Evolutionary conservation across 306 rosid species (phyloP).

Genomic region (Medicago arabica): DNA sequence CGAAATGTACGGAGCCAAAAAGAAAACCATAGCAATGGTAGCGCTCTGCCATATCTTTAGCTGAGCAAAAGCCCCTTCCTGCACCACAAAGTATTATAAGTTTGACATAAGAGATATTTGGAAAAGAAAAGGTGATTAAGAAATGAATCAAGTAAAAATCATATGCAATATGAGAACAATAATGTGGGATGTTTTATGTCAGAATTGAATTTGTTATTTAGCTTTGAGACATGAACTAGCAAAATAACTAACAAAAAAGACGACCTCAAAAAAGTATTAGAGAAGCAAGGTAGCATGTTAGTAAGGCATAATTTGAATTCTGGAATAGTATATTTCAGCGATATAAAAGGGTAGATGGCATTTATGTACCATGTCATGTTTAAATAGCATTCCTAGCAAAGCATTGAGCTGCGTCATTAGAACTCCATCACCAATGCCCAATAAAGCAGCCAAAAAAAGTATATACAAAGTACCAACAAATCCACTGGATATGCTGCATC

Average conservation of each 20-base stretch:
- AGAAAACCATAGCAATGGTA: slow-evolving; percentile 70
- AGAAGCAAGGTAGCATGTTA: slow-evolving; percentile 24
- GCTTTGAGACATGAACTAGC: slow-evolving; percentile 23
- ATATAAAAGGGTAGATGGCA: background rate
- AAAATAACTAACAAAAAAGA: slow-evolving; percentile 5
- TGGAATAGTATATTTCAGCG: slow-evolving; percentile 1
- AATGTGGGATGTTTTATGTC: background rate
- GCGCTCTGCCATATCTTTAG: slow-evolving; percentile 95
- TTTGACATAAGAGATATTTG: slow-evolving; percentile 23
- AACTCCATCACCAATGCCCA: slow-evolving; percentile 94
- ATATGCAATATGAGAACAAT: slow-evolving; percentile 28
- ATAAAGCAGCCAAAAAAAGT: slow-evolving; percentile 75
- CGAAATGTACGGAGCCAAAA: slow-evolving; percentile 67
- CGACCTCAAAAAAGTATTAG: slow-evolving; percentile 12
- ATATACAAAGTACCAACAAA: slow-evolving; percentile 62
- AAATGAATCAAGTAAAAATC: background rate
- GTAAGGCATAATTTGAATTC: background rate
- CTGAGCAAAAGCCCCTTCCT: slow-evolving; percentile 99
- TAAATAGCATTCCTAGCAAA: slow-evolving; percentile 84
- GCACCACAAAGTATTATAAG: slow-evolving; percentile 44
- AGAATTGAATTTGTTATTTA: slow-evolving; percentile 12
- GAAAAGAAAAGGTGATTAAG: background rate
- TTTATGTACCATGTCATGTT: slow-evolving; percentile 74
- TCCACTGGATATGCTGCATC: slow-evolving; percentile 62
- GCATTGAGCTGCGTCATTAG: slow-evolving; percentile 89